Conservation (phyloP, 1,284 basidiomycete species). For the Mycena citricolor region DNA sequence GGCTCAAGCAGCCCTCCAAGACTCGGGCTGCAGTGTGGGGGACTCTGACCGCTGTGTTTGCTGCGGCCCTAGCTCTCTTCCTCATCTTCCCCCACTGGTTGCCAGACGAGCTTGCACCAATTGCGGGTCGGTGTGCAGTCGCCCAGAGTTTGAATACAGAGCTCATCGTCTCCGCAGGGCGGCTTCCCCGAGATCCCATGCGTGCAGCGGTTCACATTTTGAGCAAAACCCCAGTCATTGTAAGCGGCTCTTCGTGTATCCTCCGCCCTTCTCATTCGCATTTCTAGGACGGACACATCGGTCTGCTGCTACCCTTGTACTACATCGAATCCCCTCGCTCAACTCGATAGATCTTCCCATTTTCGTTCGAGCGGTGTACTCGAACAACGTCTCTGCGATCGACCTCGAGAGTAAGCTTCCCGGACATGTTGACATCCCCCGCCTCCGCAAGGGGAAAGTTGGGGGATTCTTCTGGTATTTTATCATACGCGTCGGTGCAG, state of each 20-base stretch:
- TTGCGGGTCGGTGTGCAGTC: conserved; percentile 10
- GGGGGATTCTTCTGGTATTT: conserved; percentile 88
- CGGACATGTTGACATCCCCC: conserved; percentile 84
- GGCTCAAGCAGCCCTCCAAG: neutral
- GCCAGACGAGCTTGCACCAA: conserved; percentile 18
- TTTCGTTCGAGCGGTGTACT: conserved; percentile 55
- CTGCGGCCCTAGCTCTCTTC: conserved; percentile 11
- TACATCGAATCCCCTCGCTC: no score
- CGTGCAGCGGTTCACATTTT: conserved; percentile 60
- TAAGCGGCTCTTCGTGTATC: conserved; percentile 33
- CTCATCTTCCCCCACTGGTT: conserved; percentile 13
- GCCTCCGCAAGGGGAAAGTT: conserved; percentile 73
- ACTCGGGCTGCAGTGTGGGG: conserved; percentile 16
- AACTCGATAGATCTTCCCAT: conserved; percentile 63
- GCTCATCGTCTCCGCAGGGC: conserved; percentile 38
- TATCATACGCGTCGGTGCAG: neutral
- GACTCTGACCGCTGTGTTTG: conserved; percentile 10
- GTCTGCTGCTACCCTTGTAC: conserved; percentile 34
- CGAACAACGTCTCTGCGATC: conserved; percentile 75
- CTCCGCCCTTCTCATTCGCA: neutral
- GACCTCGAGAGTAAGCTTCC: conserved; percentile 59
- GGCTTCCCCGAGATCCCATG: conserved; percentile 56
- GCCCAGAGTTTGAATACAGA: neutral
- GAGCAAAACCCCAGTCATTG: conserved; percentile 66
- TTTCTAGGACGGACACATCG: conserved; percentile 74